phyloP scores from a whole-genome alignment of 2,329 filamentous ascomycete species.

The Colletotrichum tropicale region DNA sequence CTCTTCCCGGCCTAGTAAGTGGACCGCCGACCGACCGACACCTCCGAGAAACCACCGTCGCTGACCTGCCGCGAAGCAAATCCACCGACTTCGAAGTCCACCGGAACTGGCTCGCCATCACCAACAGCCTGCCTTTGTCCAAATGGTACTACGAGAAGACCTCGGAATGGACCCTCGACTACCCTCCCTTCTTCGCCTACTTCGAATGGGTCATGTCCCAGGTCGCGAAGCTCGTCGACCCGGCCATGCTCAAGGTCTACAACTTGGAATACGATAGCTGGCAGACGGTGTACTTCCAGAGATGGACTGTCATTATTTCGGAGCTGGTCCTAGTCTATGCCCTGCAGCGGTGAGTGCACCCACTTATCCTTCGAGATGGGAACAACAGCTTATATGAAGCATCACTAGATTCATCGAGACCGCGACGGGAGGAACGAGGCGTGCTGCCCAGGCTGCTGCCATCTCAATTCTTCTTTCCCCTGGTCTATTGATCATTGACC shows the following conservation, averaged over 20 bases:
- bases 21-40: neutral
- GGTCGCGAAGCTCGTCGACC: slow-evolving; percentile 76
- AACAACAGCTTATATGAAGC: neutral
- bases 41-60: neutral
- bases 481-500: slow-evolving; percentile 94
- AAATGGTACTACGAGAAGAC: slow-evolving; percentile 98
- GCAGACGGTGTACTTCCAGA: slow-evolving; percentile 93
- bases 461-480: slow-evolving; percentile 91
- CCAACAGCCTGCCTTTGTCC: slow-evolving; percentile 82
- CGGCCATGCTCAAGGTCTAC: slow-evolving; percentile 79
- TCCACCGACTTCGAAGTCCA: slow-evolving; percentile 99
- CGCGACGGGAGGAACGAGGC: slow-evolving; percentile 67
- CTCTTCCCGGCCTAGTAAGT: slow-evolving; percentile 94
- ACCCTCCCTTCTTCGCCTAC: slow-evolving; percentile 96
- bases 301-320: slow-evolving; percentile 82
- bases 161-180: slow-evolving; percentile 99
- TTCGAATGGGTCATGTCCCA: slow-evolving; percentile 95
- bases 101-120: slow-evolving; percentile 97
- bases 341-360: slow-evolving; percentile 66
- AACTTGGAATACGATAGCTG: slow-evolving; percentile 89
- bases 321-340: slow-evolving; percentile 87
- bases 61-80: slow-evolving; percentile 65
- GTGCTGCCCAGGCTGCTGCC: slow-evolving; percentile 82
- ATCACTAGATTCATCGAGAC: slow-evolving; percentile 73
- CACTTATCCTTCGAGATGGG: neutral